Evolutionary conservation across 768 basidiomycete genomes (phyloP).

Genomic region (Suillus placidus): DNA sequence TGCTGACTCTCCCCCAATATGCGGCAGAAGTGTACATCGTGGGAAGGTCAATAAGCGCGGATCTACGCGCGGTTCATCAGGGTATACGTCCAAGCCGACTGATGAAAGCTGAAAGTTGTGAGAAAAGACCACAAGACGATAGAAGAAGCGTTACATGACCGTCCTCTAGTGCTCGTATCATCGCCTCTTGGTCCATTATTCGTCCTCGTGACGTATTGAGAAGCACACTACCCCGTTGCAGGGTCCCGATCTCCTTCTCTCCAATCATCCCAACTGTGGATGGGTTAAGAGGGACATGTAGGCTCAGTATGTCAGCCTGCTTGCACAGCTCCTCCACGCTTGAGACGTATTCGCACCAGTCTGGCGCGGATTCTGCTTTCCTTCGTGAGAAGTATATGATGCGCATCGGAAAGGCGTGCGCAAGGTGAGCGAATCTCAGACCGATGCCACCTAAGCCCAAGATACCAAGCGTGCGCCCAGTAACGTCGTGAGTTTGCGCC

Average conservation of each 20-base stretch:
- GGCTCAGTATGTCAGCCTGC: slow-evolving; percentile 76
- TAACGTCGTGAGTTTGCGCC: slow-evolving; percentile 55
- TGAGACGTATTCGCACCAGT: too few species aligned
- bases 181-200: slow-evolving; percentile 82
- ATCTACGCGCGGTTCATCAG: slow-evolving; percentile 78
- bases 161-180: slow-evolving; percentile 78
- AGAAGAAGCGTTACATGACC: slow-evolving; percentile 69
- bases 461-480: slow-evolving; percentile 66
- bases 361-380: too few species aligned
- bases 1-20: slow-evolving; percentile 82
- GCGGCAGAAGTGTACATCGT: slow-evolving; percentile 79
- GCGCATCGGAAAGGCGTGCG: slow-evolving; percentile 82
- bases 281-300: slow-evolving; percentile 75
- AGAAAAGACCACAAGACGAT: slow-evolving; percentile 11
- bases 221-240: slow-evolving; percentile 74
- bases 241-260: slow-evolving; percentile 68
- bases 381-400: slow-evolving; percentile 67
- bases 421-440: slow-evolving; percentile 62
- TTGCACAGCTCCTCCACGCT: slow-evolving; percentile 47
- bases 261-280: slow-evolving; percentile 73
- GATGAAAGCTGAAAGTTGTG: slow-evolving; percentile 58
- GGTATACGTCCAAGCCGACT: slow-evolving; percentile 80
- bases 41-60: slow-evolving; percentile 72
- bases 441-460: slow-evolving; percentile 76
- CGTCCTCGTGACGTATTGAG: slow-evolving; percentile 86